A percentile compares a stretch with the other conserved stretches of the same genome.
Conservation (phyloP, 352 stramenopile species). For the Globisporangium carolinianum region DNA sequence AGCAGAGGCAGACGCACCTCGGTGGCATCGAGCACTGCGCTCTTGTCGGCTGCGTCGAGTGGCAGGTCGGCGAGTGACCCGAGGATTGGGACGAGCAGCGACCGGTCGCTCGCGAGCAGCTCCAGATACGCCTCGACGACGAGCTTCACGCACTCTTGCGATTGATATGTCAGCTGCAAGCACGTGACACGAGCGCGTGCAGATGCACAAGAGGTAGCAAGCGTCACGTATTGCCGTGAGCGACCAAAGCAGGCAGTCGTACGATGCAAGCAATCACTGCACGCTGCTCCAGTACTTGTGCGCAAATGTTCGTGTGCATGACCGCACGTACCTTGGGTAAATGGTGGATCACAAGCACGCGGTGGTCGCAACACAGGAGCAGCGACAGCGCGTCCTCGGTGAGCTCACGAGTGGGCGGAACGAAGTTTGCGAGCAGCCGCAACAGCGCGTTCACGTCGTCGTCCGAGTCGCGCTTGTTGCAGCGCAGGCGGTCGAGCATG, state of each 20-base stretch:
- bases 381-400: conserved; percentile 67
- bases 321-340: conserved; percentile 46
- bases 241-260: not conserved
- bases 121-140: conserved; percentile 72
- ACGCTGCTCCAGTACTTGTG: too few species aligned
- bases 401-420: conserved; percentile 59
- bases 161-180: conserved; percentile 72
- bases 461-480: conserved; percentile 33
- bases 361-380: conserved; percentile 67
- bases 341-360: conserved; percentile 74
- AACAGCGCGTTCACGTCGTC: conserved; percentile 71
- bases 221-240: too few species aligned
- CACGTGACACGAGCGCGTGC: not conserved
- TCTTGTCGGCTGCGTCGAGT: conserved; percentile 54
- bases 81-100: conserved; percentile 72
- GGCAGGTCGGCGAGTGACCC: conserved; percentile 73
- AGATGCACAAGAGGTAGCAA: too few species aligned
- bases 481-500: conserved; percentile 66
- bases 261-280: not conserved
- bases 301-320: too few species aligned
- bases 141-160: conserved; percentile 66
- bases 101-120: conserved; percentile 62
- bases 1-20: conserved; percentile 25
- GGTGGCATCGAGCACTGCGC: conserved; percentile 46
- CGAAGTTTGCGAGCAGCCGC: conserved; percentile 67